Conservation (phyloP, 352 stramenopile genomes). For the Pythium dissimile region DNA sequence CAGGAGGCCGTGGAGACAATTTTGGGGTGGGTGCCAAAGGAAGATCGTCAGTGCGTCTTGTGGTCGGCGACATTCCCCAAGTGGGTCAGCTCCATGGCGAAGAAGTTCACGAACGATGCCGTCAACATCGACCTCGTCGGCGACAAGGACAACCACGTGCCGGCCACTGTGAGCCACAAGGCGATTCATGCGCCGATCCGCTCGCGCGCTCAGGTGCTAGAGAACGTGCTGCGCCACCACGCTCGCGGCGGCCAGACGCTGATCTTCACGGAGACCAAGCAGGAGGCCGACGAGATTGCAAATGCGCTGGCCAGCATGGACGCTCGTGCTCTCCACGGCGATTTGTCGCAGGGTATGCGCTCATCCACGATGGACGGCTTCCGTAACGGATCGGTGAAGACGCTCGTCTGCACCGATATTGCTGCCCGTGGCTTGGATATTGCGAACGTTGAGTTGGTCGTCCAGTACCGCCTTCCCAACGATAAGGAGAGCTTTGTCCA, state of each 20-base stretch:
- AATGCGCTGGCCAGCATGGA: slow-evolving; percentile 70
- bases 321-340: slow-evolving; percentile 66
- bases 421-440: slow-evolving; percentile 89
- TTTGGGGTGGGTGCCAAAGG: slow-evolving; percentile 72
- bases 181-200: slow-evolving; percentile 88
- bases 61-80: slow-evolving; percentile 96
- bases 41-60: slow-evolving; percentile 89
- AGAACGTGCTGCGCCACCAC: slow-evolving; percentile 66
- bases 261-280: slow-evolving; percentile 98
- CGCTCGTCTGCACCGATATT: slow-evolving; percentile 90
- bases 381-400: slow-evolving; percentile 91
- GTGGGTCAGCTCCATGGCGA: slow-evolving; percentile 93
- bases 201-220: slow-evolving; percentile 55
- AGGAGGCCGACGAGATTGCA: slow-evolving; percentile 93
- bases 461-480: slow-evolving; percentile 92
- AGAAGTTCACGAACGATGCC: slow-evolving; percentile 91
- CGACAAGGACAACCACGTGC: slow-evolving; percentile 77
- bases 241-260: slow-evolving; percentile 82
- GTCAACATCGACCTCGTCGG: slow-evolving; percentile 95
- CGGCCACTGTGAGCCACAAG: slow-evolving; percentile 89
- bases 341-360: slow-evolving; percentile 79
- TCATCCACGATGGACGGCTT: slow-evolving; percentile 97
- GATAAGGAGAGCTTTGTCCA: slow-evolving; percentile 96
- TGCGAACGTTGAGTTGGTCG: slow-evolving; percentile 87
- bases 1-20: slow-evolving; percentile 97